Evolutionary conservation across 225 moss, liverwort and hornwort species (phyloP).

Genomic region (Pleurozium schreberi): DNA sequence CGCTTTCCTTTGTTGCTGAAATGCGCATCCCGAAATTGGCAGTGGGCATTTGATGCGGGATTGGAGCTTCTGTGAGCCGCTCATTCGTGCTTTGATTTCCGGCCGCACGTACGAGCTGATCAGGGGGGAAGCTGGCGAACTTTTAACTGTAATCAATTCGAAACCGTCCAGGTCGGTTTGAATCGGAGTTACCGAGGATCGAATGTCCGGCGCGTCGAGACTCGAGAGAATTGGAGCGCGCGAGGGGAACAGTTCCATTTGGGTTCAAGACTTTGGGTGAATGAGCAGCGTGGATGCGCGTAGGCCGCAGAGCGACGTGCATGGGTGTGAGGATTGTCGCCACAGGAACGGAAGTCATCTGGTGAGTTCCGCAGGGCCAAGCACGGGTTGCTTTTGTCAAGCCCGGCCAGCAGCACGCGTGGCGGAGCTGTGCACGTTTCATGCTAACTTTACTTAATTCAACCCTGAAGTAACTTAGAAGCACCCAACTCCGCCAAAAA

Average conservation of each 20-base stretch:
- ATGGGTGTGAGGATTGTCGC: background rate
- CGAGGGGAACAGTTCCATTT: too few relatives aligned
- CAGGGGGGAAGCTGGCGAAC: background rate
- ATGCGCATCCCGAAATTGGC: background rate
- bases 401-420: background rate
- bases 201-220: too few relatives aligned
- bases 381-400: background rate
- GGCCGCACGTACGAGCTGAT: background rate
- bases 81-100: background rate
- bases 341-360: background rate
- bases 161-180: background rate
- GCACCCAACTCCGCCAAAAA: too few relatives aligned
- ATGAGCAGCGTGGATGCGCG: background rate
- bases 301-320: background rate
- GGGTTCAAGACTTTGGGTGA: background rate
- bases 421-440: background rate
- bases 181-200: background rate
- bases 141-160: background rate
- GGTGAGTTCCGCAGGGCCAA: background rate
- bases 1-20: background rate
- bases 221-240: background rate
- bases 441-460: background rate
- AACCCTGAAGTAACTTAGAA: background rate
- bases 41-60: background rate
- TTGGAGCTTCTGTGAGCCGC: slow-evolving; percentile 3